A percentile compares a stretch with the other conserved stretches of the same genome.
Evolutionary conservation across 495 filamentous ascomycete genomes (phyloP).

Genomic region (Xeromyces bisporus): DNA sequence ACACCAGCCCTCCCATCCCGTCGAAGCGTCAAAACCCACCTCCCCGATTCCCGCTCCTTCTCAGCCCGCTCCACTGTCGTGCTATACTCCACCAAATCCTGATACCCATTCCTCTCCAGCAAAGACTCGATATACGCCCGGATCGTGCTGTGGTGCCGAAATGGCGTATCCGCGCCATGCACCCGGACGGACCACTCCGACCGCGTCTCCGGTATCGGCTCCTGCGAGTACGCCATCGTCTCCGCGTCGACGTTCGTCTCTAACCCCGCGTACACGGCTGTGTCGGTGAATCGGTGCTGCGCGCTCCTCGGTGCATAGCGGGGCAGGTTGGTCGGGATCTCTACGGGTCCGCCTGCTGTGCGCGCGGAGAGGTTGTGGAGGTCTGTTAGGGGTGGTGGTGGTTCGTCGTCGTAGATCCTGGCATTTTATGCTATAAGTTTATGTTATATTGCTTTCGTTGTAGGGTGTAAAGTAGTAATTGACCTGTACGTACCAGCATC

Average conservation of each 20-base stretch:
- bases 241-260: slow-evolving; percentile 26
- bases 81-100: slow-evolving; percentile 20
- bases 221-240: slow-evolving; percentile 25
- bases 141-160: slow-evolving; percentile 22
- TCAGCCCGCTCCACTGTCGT: slow-evolving; percentile 25
- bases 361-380: slow-evolving; percentile 25
- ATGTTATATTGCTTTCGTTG: slow-evolving; percentile 1
- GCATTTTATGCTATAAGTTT: not conserved
- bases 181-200: slow-evolving; percentile 20
- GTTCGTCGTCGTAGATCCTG: slow-evolving; percentile 28
- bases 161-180: slow-evolving; percentile 22
- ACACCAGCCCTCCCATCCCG: slow-evolving; percentile 8
- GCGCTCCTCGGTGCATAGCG: slow-evolving; percentile 22
- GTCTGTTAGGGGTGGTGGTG: slow-evolving; percentile 15
- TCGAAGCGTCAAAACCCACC: slow-evolving; percentile 23
- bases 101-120: slow-evolving; percentile 17
- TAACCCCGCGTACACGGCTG: slow-evolving; percentile 21
- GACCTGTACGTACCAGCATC: slow-evolving; percentile 32
- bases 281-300: slow-evolving; percentile 33
- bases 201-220: slow-evolving; percentile 16
- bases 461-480: not conserved
- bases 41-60: slow-evolving; percentile 12
- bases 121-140: slow-evolving; percentile 23
- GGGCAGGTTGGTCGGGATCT: slow-evolving; percentile 29
- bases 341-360: slow-evolving; percentile 30